Evolutionary conservation across 441 rosid genomes (phyloP).

Genomic region (Syzygium syzygioides): DNA sequence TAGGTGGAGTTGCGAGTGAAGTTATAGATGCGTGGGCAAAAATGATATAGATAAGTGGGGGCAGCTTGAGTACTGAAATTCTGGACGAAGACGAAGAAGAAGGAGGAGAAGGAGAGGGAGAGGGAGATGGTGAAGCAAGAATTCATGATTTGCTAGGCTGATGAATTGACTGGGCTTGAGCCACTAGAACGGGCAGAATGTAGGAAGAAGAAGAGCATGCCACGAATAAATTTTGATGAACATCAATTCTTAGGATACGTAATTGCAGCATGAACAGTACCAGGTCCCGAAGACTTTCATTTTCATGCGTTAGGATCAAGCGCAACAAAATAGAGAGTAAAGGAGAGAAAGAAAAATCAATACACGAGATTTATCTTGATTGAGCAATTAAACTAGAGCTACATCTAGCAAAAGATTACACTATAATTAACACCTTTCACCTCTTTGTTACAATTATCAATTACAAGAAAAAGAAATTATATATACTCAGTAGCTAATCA

Average conservation of each 20-base stretch:
- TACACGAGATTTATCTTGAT: not conserved
- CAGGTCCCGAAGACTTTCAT: not conserved
- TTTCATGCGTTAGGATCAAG: not conserved
- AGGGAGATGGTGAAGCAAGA: not conserved
- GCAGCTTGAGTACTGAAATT: not conserved
- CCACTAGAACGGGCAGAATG: not conserved
- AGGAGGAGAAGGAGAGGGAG: not conserved
- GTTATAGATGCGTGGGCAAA: not conserved
- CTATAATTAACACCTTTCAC: not conserved
- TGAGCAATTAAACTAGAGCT: not conserved
- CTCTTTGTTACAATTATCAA: not conserved
- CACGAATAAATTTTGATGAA: not conserved
- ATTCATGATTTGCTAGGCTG: not conserved
- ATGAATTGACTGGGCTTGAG: not conserved
- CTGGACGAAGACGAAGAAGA: not conserved
- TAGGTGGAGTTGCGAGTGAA: not conserved
- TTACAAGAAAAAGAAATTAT: not conserved
- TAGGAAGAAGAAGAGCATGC: not conserved
- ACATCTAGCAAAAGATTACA: accelerated
- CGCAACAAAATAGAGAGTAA: not conserved
- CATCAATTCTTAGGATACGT: not conserved
- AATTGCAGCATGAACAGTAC: not conserved
- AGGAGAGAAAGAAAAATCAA: not conserved
- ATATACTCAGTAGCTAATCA: not conserved
- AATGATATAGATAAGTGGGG: not conserved